Evolutionary conservation across 1,284 basidiomycete species (phyloP).

Genomic region (Microbotryomycetes sp.): DNA sequence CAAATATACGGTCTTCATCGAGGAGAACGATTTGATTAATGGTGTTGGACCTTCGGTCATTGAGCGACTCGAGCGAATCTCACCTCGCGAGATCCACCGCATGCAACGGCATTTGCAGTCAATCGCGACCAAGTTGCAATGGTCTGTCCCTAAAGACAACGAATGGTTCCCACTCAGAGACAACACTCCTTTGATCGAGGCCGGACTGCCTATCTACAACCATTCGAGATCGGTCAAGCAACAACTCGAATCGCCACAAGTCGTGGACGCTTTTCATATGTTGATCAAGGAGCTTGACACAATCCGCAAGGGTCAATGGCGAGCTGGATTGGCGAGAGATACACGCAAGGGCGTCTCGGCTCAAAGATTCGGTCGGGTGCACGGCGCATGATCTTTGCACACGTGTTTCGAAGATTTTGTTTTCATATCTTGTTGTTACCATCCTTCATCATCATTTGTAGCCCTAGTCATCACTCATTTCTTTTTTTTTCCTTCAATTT

Average conservation of each 20-base stretch:
- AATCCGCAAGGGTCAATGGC: slow-evolving; percentile 25
- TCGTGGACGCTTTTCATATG: slow-evolving; percentile 23
- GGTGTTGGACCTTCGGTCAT: slow-evolving; percentile 20
- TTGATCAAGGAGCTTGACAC: slow-evolving; percentile 23
- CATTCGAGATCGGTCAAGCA: slow-evolving; percentile 2
- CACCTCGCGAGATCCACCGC: slow-evolving; percentile 10
- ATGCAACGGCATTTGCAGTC: slow-evolving; percentile 23
- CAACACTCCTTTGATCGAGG: not conserved
- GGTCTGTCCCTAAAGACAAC: slow-evolving; percentile 16
- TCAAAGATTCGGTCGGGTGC: slow-evolving; percentile 6
- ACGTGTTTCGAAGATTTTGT: not conserved
- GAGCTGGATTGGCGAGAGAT: slow-evolving; percentile 17
- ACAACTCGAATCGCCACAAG: slow-evolving; percentile 1
- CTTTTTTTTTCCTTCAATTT: not conserved
- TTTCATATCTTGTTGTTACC: not conserved
- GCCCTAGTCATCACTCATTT: not conserved
- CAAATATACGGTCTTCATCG: slow-evolving; percentile 26
- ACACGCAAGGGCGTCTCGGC: slow-evolving; percentile 9
- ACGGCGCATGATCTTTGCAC: not conserved
- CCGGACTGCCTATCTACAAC: slow-evolving; percentile 10
- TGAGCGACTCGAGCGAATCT: slow-evolving; percentile 16
- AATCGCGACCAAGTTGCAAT: slow-evolving; percentile 24
- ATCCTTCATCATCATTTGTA: not conserved
- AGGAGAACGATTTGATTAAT: slow-evolving; percentile 28
- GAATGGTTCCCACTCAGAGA: slow-evolving; percentile 7